Evolutionary conservation across 805 yeast species (phyloP).

Genomic region (Wickerhamiella lipophila): DNA sequence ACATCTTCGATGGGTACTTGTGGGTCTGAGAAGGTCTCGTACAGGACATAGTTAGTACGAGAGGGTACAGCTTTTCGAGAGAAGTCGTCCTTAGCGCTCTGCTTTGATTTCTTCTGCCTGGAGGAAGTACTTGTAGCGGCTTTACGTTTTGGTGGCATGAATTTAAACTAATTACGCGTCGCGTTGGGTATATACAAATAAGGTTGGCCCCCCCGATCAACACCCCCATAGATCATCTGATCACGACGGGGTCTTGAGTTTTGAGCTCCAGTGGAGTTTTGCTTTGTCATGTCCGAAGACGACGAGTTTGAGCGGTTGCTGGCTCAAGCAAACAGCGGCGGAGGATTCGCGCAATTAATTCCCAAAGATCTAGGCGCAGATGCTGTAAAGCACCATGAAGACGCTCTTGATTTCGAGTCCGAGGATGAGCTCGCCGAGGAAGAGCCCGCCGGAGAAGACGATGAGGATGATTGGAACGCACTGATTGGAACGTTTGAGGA

Average conservation of each 20-base stretch:
- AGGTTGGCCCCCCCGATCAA: too few species aligned
- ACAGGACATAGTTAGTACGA: not conserved
- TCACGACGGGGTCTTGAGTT: not conserved
- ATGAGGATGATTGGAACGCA: constrained; percentile 15
- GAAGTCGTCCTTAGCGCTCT: too few species aligned
- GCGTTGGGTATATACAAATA: too few species aligned
- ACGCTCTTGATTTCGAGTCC: constrained; percentile 88
- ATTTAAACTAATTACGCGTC: too few species aligned
- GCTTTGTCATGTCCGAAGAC: constrained; percentile 19
- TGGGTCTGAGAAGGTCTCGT: constrained; percentile 16
- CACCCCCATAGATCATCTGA: too few species aligned
- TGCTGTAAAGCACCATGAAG: constrained; percentile 65
- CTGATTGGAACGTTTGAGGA: constrained; percentile 12
- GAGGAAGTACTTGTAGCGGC: not conserved
- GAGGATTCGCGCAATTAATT: constrained; percentile 22
- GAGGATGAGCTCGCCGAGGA: constrained; percentile 93
- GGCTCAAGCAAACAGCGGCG: constrained; percentile 20
- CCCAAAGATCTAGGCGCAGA: constrained; percentile 30
- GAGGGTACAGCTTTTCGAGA: too few species aligned
- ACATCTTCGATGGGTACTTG: constrained; percentile 17
- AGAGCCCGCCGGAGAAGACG: constrained; percentile 35
- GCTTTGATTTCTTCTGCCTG: too few species aligned
- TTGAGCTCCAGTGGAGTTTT: not conserved
- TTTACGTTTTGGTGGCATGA: not conserved
- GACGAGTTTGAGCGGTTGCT: constrained; percentile 27